Percentiles rank a stretch among this genome's conserved stretches.
Evolutionary conservation across 805 yeast species (phyloP).

Genomic region (Candida awuae): DNA sequence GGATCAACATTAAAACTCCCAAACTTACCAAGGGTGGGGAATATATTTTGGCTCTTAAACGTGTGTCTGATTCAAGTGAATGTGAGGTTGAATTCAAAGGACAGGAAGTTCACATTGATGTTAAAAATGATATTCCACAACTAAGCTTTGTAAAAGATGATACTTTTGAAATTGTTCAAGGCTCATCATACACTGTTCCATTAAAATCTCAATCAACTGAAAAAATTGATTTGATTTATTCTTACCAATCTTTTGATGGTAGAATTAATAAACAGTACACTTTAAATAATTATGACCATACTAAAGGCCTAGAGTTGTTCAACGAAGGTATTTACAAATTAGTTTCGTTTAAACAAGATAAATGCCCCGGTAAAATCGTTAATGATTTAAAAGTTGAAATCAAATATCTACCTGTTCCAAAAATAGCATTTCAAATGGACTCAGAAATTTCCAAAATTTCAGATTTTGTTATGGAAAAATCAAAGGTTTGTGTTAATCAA

Average conservation of each 20-base stretch:
- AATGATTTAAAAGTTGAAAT: constrained; percentile 18
- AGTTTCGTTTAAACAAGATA: constrained; percentile 32
- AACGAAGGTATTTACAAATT: constrained; percentile 39
- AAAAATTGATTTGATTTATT: constrained; percentile 27
- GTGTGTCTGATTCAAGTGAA: constrained; percentile 65
- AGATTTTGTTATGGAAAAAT: constrained; percentile 10
- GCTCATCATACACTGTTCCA: constrained; percentile 53
- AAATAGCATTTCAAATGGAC: constrained; percentile 11
- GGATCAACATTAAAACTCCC: constrained; percentile 44
- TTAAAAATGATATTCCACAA: constrained; percentile 61
- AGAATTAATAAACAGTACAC: constrained; percentile 6
- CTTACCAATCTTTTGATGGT: constrained; percentile 21
- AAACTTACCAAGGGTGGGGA: constrained; percentile 58
- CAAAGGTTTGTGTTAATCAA: constrained; percentile 21
- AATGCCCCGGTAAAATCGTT: constrained; percentile 37
- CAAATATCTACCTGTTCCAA: constrained; percentile 26
- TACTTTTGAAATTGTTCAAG: constrained; percentile 47
- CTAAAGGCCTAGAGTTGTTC: constrained; percentile 25
- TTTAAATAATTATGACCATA: constrained; percentile 17
- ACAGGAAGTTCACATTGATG: constrained; percentile 56
- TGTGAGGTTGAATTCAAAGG: constrained; percentile 68
- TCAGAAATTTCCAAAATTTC: background rate
- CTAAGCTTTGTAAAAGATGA: constrained; percentile 27
- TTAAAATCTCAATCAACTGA: constrained; percentile 30
- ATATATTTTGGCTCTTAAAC: constrained; percentile 54